Evolutionary conservation across 306 rosid species (phyloP).

Genomic region (Luffa acutangula): DNA sequence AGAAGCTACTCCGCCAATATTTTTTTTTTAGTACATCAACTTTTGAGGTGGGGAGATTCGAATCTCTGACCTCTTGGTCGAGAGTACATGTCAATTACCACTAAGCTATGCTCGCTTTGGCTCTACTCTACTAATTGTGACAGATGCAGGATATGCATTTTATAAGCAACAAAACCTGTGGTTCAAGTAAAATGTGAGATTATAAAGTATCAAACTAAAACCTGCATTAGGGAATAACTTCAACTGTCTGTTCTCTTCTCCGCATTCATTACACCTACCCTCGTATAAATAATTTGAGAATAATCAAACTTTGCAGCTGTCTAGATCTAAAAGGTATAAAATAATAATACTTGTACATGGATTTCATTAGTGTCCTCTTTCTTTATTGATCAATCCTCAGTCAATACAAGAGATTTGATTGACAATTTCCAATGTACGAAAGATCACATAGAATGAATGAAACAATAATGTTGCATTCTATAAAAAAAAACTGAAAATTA

Average conservation of each 20-base stretch:
- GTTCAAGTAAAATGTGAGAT: too few species aligned
- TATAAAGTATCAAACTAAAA: background rate
- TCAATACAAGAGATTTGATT: background rate
- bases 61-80: too few species aligned
- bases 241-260: too few species aligned
- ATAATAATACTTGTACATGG: background rate
- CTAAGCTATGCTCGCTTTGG: too few species aligned
- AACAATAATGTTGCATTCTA: background rate
- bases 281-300: background rate
- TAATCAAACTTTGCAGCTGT: background rate
- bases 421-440: background rate
- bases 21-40: too few species aligned
- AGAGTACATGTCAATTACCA: too few species aligned
- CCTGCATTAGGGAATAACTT: background rate
- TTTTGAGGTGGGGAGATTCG: too few species aligned
- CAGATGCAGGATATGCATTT: background rate
- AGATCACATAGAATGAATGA: background rate
- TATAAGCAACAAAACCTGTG: background rate
- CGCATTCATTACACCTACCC: background rate
- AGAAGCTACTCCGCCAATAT: too few species aligned
- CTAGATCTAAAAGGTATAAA: background rate
- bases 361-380: background rate
- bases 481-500: background rate
- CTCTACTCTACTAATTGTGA: background rate
- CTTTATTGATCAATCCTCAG: background rate